phyloP scores from a whole-genome alignment of 129 eudicot genomes.

The Escallonia herrerae region DNA sequence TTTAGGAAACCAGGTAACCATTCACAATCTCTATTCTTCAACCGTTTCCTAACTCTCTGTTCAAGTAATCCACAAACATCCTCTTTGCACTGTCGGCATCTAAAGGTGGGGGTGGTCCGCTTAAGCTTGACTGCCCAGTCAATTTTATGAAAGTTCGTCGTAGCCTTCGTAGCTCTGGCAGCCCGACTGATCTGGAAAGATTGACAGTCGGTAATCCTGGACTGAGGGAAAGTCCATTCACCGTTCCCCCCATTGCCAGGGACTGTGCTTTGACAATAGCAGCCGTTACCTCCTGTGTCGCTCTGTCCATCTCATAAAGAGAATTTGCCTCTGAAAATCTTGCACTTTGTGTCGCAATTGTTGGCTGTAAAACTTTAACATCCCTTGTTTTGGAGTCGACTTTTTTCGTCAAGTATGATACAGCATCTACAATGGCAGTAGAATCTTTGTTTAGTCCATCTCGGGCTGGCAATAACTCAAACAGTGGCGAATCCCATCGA shows the following conservation, averaged over 20 bases:
- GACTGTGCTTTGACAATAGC: conserved; percentile 80
- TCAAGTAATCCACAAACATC: conserved; percentile 93
- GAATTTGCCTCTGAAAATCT: conserved; percentile 76
- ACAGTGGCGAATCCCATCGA: conserved; percentile 94
- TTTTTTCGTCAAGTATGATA: conserved; percentile 59
- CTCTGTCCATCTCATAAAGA: conserved; percentile 86
- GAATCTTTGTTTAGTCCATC: conserved; percentile 59
- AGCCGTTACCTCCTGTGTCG: conserved; percentile 76
- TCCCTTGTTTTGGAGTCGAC: conserved; percentile 84
- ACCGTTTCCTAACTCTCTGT: conserved; percentile 71
- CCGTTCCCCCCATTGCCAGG: conserved; percentile 71
- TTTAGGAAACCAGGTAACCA: too few relatives aligned
- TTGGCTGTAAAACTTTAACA: conserved; percentile 80
- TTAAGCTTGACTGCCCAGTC: conserved; percentile 89
- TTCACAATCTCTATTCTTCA: conserved; percentile 13
- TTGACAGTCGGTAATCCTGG: conserved; percentile 53
- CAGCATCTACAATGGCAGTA: conserved; percentile 57
- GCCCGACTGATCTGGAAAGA: conserved; percentile 57
- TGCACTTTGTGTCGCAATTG: conserved; percentile 82
- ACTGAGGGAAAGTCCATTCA: conserved; percentile 55
- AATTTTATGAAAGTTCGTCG: conserved; percentile 79
- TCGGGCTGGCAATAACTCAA: conserved; percentile 67
- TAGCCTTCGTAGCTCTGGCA: conserved; percentile 87
- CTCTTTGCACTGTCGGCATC: conserved; percentile 92
- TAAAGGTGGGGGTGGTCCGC: conserved; percentile 89